These are phyloP conservation scores for Pelargonium cotyledonis DNA, from an alignment of 441 rosid genomes.

Conservation along the genomic window DNA sequence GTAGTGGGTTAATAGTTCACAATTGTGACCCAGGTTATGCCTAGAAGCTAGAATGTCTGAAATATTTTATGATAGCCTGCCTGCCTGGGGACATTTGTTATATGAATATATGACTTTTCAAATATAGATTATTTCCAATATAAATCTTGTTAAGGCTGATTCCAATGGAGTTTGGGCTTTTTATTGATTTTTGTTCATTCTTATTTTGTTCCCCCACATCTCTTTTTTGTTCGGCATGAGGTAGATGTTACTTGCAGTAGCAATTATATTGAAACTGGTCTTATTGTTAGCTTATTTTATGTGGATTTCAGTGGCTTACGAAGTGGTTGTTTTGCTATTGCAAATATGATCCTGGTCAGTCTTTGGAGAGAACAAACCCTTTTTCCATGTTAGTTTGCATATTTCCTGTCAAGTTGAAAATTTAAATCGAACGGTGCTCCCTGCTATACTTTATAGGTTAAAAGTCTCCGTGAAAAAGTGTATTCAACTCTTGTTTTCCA, in stretches of 20 bases:
- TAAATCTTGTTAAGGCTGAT: neutral
- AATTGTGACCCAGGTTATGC: too few species aligned
- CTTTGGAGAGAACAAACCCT: neutral
- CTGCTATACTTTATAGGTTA: conserved; percentile 32
- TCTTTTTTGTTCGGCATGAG: neutral
- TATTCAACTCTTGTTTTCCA: conserved; percentile 39
- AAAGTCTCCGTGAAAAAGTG: conserved; percentile 38
- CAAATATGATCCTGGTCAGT: conserved; percentile 39
- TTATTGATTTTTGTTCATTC: too few species aligned
- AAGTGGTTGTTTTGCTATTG: conserved; percentile 43
- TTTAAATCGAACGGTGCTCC: neutral
- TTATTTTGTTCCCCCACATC: neutral
- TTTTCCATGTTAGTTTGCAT: neutral
- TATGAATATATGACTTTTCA: too few species aligned
- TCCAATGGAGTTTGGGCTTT: neutral
- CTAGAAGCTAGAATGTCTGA: too few species aligned
- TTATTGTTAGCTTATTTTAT: conserved; percentile 5
- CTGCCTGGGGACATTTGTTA: too few species aligned
- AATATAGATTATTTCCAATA: too few species aligned
- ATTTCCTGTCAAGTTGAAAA: neutral
- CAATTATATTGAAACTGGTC: neutral
- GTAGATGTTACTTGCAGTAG: neutral
- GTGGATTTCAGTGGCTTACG: conserved; percentile 42
- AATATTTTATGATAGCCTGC: too few species aligned
- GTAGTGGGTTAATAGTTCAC: too few species aligned